Percentiles rank a stretch among this genome's conserved stretches.
Conservation (phyloP, 768 basidiomycete species). For the Stropharia rugosoannulata region DNA sequence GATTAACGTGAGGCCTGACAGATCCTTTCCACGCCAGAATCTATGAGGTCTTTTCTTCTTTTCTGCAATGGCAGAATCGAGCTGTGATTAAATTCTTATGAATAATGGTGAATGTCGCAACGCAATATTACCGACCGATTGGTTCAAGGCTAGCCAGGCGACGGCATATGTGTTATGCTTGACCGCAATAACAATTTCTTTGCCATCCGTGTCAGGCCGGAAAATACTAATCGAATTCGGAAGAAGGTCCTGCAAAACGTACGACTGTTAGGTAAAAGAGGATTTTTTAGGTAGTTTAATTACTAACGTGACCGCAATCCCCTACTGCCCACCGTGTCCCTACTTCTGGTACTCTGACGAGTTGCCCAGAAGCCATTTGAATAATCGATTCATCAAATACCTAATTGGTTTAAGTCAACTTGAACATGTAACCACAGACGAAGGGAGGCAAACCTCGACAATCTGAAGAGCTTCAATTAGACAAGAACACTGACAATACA, state of each 20-base stretch:
- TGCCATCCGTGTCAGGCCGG: constrained; percentile 41
- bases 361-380: constrained; percentile 58
- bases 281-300: constrained; percentile 4
- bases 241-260: constrained; percentile 56
- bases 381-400: constrained; percentile 82
- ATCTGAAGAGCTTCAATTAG: constrained; percentile 5
- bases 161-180: constrained; percentile 79
- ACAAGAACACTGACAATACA: background rate
- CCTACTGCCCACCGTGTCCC: constrained; percentile 75
- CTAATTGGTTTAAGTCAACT: constrained; percentile 33
- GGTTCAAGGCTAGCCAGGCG: constrained; percentile 87
- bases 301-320: constrained; percentile 67
- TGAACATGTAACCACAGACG: background rate
- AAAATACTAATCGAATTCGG: constrained; percentile 51
- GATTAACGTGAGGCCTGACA: constrained; percentile 63
- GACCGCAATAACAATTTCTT: constrained; percentile 69
- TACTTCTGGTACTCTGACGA: constrained; percentile 77
- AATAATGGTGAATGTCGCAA: background rate
- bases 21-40: constrained; percentile 71
- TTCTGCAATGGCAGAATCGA: constrained; percentile 56
- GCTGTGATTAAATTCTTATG: constrained; percentile 36
- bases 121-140: constrained; percentile 52
- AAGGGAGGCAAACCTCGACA: constrained; percentile 9
- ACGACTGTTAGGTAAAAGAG: background rate
- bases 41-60: constrained; percentile 62